Evolutionary conservation across 1,284 basidiomycete genomes (phyloP).

Genomic region (Trametes versicolor): DNA sequence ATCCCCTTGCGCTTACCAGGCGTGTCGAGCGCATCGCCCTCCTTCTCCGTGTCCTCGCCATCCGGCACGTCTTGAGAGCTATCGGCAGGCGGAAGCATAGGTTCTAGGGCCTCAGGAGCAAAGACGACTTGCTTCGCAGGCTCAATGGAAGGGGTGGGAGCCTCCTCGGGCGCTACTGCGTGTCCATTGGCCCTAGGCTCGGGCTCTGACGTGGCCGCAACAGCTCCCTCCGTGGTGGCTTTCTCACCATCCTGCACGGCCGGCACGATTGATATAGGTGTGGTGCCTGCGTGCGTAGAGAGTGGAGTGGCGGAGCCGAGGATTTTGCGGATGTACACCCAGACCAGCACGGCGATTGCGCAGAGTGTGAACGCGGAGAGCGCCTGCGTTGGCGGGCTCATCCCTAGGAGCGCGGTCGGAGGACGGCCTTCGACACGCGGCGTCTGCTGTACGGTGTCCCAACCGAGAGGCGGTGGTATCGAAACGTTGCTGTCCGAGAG

Average conservation of each 20-base stretch:
- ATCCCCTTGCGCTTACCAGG: slow-evolving; percentile 55
- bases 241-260: slow-evolving; percentile 15
- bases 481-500: slow-evolving; percentile 14
- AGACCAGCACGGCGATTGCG: slow-evolving; percentile 31
- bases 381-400: slow-evolving; percentile 29
- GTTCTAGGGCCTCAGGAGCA: slow-evolving; percentile 26
- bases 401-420: slow-evolving; percentile 16
- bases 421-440: slow-evolving; percentile 10
- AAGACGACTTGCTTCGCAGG: slow-evolving; percentile 32
- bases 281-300: background rate
- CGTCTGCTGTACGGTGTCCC: slow-evolving; percentile 16
- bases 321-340: slow-evolving; percentile 31
- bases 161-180: background rate
- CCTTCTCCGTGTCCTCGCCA: slow-evolving; percentile 68
- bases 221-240: slow-evolving; percentile 1
- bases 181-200: slow-evolving; percentile 19
- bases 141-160: slow-evolving; percentile 6
- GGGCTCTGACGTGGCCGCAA: slow-evolving; percentile 5
- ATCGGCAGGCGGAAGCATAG: slow-evolving; percentile 30
- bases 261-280: slow-evolving; percentile 6
- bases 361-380: slow-evolving; percentile 34
- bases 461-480: slow-evolving; percentile 15
- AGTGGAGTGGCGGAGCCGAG: slow-evolving; percentile 8
- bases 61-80: slow-evolving; percentile 48
- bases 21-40: slow-evolving; percentile 58